Evolutionary conservation across 2,329 filamentous ascomycete genomes (phyloP).

Genomic region (Diaporthe citrichinensis): DNA sequence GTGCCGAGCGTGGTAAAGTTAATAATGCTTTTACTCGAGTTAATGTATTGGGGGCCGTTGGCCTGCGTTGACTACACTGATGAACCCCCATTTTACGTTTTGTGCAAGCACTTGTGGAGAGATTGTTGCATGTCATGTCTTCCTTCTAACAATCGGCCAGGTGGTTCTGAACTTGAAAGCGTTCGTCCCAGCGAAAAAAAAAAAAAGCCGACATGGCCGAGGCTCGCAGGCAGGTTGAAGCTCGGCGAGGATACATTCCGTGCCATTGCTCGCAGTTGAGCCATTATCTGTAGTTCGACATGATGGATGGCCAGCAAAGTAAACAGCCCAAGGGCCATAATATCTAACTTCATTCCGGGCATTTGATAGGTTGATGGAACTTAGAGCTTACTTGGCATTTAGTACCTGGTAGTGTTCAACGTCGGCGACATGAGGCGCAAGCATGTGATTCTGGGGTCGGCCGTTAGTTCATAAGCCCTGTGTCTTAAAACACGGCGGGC

Average conservation of each 20-base stretch:
- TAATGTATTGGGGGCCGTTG: conserved; percentile 17
- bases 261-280: background rate
- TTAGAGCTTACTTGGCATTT: no score
- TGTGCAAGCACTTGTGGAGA: background rate
- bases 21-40: conserved; percentile 4
- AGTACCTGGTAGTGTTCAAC: background rate
- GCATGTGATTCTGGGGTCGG: conserved; percentile 17
- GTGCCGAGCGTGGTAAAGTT: background rate
- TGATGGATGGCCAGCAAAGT: background rate
- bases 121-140: background rate
- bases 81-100: no score
- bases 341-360: background rate
- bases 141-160: no score
- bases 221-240: background rate
- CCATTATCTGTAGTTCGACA: background rate
- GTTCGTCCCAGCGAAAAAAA: no score
- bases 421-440: background rate
- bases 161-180: background rate
- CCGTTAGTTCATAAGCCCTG: background rate
- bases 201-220: no score
- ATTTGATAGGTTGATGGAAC: background rate
- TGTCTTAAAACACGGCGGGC: background rate
- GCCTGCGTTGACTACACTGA: background rate
- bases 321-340: background rate
- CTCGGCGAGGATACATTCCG: background rate